phyloP scores from a whole-genome alignment of 2,329 filamentous ascomycete genomes.

The Tricladium varicosporioides region DNA sequence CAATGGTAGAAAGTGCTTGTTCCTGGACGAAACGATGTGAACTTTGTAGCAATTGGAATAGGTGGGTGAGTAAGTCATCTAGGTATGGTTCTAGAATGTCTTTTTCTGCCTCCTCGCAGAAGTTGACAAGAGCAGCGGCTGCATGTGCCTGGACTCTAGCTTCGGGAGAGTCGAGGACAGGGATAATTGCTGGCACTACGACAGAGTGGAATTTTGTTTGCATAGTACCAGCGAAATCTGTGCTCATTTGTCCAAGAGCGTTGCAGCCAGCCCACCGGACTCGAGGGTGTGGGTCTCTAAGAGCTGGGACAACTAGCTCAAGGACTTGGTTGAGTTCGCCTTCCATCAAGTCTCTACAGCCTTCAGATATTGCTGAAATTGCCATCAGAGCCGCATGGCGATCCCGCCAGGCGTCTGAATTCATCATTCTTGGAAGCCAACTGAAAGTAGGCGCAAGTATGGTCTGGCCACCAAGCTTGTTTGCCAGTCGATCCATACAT shows the following conservation, averaged over 20 bases:
- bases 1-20: conserved; percentile 95
- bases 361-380: conserved; percentile 97
- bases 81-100: conserved; percentile 88
- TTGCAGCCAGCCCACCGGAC: conserved; percentile 98
- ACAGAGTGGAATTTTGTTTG: conserved; percentile 90
- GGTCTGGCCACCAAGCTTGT: conserved; percentile 93
- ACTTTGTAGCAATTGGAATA: conserved; percentile 85
- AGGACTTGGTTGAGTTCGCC: conserved; percentile 92
- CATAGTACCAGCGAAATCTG: conserved; percentile 97
- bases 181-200: conserved; percentile 87
- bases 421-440: conserved; percentile 98
- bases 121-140: conserved; percentile 96
- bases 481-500: conserved; percentile 95
- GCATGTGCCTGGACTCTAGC: conserved; percentile 95
- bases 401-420: conserved; percentile 89
- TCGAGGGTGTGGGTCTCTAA: conserved; percentile 86
- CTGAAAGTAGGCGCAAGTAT: conserved; percentile 91
- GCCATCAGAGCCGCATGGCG: conserved; percentile 97
- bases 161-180: conserved; percentile 85
- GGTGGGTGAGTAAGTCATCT: conserved; percentile 77
- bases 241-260: conserved; percentile 99
- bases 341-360: conserved; percentile 93
- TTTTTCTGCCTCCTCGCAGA: conserved; percentile 97
- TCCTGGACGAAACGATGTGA: conserved; percentile 97
- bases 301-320: conserved; percentile 87